These are phyloP conservation scores for Cytospora mali DNA, from an alignment of 2,329 filamentous ascomycete species.

Conservation along the genomic window DNA sequence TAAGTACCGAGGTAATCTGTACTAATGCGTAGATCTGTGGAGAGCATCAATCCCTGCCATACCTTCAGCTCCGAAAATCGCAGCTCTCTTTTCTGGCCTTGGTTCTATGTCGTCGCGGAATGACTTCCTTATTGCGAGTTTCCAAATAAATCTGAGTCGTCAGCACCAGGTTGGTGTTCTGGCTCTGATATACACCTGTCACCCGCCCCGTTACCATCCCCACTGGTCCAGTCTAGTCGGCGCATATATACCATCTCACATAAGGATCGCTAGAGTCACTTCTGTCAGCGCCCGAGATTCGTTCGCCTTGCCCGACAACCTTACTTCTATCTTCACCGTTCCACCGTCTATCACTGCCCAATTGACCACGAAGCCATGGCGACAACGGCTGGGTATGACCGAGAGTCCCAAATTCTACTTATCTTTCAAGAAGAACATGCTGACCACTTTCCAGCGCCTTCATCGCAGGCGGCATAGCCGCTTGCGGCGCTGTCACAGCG, in stretches of 20 bases:
- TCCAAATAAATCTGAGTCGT: neutral
- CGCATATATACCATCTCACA: neutral
- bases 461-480: slow-evolving; percentile 93
- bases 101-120: neutral
- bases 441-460: slow-evolving; percentile 65
- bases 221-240: neutral
- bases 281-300: neutral
- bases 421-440: slow-evolving; percentile 28
- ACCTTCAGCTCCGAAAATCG: slow-evolving; percentile 8
- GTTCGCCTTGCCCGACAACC: neutral
- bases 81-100: neutral
- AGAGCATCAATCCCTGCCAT: neutral
- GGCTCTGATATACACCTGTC: neutral
- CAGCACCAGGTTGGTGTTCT: neutral
- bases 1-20: too few relatives aligned
- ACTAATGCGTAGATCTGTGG: neutral
- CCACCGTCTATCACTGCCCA: neutral
- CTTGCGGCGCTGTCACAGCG: slow-evolving; percentile 94
- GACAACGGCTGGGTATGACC: slow-evolving; percentile 50
- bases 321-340: neutral
- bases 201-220: neutral
- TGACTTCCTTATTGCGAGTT: neutral
- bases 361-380: slow-evolving; percentile 45
- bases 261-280: neutral
- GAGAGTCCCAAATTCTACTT: neutral